Evolutionary conservation across 2,329 filamentous ascomycete genomes (phyloP).

Genomic region (Aspergillus candidus): DNA sequence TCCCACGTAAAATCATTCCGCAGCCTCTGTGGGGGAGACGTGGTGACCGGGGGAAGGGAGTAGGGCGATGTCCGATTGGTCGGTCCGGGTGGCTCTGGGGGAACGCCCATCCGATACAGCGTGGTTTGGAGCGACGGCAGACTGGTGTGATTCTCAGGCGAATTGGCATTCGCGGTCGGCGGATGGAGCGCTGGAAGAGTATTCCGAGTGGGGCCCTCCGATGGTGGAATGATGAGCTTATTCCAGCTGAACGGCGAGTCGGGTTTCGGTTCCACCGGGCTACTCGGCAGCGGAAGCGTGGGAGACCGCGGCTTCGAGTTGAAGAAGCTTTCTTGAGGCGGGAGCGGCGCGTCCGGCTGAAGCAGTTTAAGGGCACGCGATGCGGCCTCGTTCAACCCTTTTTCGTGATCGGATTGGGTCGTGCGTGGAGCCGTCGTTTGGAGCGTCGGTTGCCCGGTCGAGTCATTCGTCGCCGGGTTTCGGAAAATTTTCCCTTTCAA

Average conservation of each 20-base stretch:
- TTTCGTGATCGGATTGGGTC: too few relatives aligned
- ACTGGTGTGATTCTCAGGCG: conserved; percentile 31
- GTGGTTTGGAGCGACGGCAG: conserved; percentile 39
- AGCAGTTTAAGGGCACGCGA: conserved; percentile 1
- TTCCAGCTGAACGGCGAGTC: conserved; percentile 22
- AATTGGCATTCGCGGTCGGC: conserved; percentile 25
- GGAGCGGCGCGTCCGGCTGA: neutral
- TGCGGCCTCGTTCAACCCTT: neutral
- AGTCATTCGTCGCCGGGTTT: too few relatives aligned
- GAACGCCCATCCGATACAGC: conserved; percentile 22
- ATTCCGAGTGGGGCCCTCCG: conserved; percentile 24
- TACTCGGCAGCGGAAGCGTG: conserved; percentile 16
- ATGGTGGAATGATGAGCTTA: conserved; percentile 29
- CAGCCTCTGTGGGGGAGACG: conserved; percentile 21
- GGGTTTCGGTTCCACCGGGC: conserved; percentile 1
- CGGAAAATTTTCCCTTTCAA: too few relatives aligned
- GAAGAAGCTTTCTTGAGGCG: too few relatives aligned
- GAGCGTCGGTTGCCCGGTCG: too few relatives aligned
- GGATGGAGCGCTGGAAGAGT: conserved; percentile 37
- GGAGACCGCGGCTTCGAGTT: too few relatives aligned
- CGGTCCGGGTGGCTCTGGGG: conserved; percentile 21
- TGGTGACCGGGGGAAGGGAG: conserved; percentile 18
- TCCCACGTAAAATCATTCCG: conserved; percentile 25
- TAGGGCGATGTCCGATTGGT: conserved; percentile 21
- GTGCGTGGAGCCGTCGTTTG: too few relatives aligned